Conservation (phyloP, 805 yeast species). For the Yamadazyma sp. region DNA sequence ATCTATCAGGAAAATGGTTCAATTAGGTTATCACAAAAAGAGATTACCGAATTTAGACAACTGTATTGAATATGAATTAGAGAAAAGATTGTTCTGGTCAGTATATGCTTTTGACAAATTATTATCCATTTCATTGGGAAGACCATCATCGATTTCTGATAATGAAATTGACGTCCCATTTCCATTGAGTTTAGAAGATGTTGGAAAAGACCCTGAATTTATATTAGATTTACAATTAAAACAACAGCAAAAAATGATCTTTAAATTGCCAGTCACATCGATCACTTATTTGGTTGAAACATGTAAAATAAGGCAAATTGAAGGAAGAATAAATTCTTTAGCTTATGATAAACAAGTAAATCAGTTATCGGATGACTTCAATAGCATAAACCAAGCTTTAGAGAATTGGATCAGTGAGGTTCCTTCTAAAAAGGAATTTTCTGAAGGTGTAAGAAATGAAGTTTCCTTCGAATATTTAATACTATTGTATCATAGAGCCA, state of each 20-base stretch:
- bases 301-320: conserved; percentile 9
- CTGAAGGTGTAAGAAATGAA: conserved; percentile 8
- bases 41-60: conserved; percentile 5
- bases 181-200: conserved; percentile 9
- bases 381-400: conserved; percentile 4
- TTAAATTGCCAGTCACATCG: conserved; percentile 8
- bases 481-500: conserved; percentile 10
- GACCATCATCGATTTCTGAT: conserved; percentile 7
- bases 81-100: conserved; percentile 10
- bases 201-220: conserved; percentile 1
- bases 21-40: conserved; percentile 9
- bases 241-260: conserved; percentile 1
- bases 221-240: conserved; percentile 1
- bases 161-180: conserved; percentile 6
- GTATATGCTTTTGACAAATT: conserved; percentile 10
- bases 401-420: conserved; percentile 6
- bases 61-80: conserved; percentile 6
- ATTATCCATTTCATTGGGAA: conserved; percentile 8
- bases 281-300: conserved; percentile 9
- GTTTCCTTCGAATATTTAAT: conserved; percentile 9
- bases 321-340: conserved; percentile 7
- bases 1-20: conserved; percentile 9
- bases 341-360: conserved; percentile 2
- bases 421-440: conserved; percentile 7
- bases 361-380: not conserved